phyloP scores from a whole-genome alignment of 345 rosid genomes.

The Brassica incana region DNA sequence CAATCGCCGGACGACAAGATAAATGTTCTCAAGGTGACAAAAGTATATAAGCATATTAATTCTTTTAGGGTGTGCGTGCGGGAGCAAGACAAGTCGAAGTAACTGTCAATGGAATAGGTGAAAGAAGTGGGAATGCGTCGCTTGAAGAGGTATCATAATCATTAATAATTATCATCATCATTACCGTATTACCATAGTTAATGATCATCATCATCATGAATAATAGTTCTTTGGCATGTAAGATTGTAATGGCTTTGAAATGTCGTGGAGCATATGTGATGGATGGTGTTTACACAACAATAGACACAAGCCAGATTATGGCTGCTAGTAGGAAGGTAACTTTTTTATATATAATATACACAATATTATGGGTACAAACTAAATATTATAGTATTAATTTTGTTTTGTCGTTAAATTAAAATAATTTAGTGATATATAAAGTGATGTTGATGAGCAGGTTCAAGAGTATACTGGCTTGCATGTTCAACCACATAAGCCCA shows the following conservation, averaged over 20 bases:
- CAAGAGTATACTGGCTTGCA: slow-evolving; percentile 75
- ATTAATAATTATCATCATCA: neutral
- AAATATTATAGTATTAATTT: neutral
- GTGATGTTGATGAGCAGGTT: slow-evolving; percentile 46
- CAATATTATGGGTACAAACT: neutral
- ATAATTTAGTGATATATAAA: neutral
- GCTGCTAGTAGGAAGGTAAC: slow-evolving; percentile 88
- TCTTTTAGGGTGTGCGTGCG: slow-evolving; percentile 64
- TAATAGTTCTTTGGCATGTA: slow-evolving; percentile 21
- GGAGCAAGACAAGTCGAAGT: slow-evolving; percentile 37
- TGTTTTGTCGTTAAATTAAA: neutral
- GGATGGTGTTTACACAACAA: slow-evolving; percentile 71
- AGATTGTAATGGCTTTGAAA: slow-evolving; percentile 86
- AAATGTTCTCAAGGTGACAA: neutral
- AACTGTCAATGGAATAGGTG: slow-evolving; percentile 44
- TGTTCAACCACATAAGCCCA: slow-evolving; percentile 16
- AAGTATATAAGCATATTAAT: neutral
- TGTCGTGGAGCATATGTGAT: slow-evolving; percentile 73
- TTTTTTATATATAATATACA: neutral
- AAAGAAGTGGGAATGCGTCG: slow-evolving; percentile 94
- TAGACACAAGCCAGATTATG: slow-evolving; percentile 63
- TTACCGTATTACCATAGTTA: neutral
- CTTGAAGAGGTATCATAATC: slow-evolving; percentile 70
- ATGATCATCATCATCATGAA: neutral
- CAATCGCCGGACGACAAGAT: neutral